phyloP scores from a whole-genome alignment of 192 early-diverging fungal species.

The Backusella tarrabulga region DNA sequence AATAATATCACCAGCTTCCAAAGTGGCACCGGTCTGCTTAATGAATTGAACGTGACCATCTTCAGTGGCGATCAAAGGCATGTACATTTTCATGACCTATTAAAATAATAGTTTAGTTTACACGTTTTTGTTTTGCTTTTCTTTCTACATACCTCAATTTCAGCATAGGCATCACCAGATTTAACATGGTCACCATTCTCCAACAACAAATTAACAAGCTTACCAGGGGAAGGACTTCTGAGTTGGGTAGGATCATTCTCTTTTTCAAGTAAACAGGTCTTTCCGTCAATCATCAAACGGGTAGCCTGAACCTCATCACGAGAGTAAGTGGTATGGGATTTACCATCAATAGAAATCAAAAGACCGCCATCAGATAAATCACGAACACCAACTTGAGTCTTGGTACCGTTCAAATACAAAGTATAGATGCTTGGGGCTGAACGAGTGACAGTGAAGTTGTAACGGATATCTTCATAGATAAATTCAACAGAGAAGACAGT shows the following conservation, averaged over 20 bases:
- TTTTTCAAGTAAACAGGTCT: conserved; percentile 91
- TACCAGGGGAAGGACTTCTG: conserved; percentile 93
- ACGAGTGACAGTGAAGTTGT: conserved; percentile 80
- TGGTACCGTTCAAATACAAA: conserved; percentile 80
- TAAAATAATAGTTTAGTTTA: conserved; percentile 5
- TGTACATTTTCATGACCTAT: conserved; percentile 99
- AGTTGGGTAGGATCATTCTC: conserved; percentile 98
- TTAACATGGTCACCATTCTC: conserved; percentile 91
- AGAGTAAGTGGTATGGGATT: conserved; percentile 88
- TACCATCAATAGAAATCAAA: conserved; percentile 85
- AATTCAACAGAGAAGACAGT: conserved; percentile 84
- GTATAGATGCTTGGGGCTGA: conserved; percentile 81
- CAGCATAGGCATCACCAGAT: conserved; percentile 89
- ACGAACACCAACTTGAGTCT: conserved; percentile 81
- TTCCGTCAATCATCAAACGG: conserved; percentile 86
- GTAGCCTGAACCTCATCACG: conserved; percentile 89
- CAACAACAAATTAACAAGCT: conserved; percentile 92
- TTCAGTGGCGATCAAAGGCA: conserved; percentile 92
- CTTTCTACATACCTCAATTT: conserved; percentile 77
- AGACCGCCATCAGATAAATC: conserved; percentile 90
- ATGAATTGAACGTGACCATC: conserved; percentile 88
- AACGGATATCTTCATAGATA: conserved; percentile 90
- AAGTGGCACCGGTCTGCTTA: conserved; percentile 81
- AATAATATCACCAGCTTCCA: conserved; percentile 91
- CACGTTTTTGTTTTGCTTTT: neutral